Conservation (phyloP, 768 basidiomycete species). For the Phlegmacium glaucopus region DNA sequence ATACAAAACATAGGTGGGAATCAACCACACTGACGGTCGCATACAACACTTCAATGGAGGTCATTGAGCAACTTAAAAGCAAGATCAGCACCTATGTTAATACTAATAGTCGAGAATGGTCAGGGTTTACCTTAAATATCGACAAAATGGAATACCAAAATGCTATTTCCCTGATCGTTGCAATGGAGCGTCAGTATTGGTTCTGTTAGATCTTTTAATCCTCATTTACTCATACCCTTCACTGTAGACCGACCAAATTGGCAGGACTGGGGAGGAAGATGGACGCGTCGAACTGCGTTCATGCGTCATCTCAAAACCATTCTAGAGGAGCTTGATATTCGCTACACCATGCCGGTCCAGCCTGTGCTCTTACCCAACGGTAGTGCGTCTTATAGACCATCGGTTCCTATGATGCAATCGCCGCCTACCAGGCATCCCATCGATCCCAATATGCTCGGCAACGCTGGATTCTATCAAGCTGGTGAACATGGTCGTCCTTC, state of each 20-base stretch:
- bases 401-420: slow-evolving; percentile 8
- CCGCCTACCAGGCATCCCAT: slow-evolving; percentile 8
- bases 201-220: slow-evolving; percentile 1
- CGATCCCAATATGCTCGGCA: slow-evolving; percentile 16
- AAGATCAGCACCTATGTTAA: slow-evolving; percentile 58
- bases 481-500: slow-evolving; percentile 18
- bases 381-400: slow-evolving; percentile 8
- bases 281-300: slow-evolving; percentile 69
- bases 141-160: slow-evolving; percentile 82
- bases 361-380: slow-evolving; percentile 55
- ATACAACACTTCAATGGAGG: slow-evolving; percentile 69
- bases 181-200: slow-evolving; percentile 62
- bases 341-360: slow-evolving; percentile 69
- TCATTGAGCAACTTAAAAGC: slow-evolving; percentile 61
- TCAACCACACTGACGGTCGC: slow-evolving; percentile 61
- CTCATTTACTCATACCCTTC: neutral
- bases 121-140: slow-evolving; percentile 58
- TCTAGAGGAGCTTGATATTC: slow-evolving; percentile 71
- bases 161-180: slow-evolving; percentile 60
- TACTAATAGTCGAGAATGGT: slow-evolving; percentile 73
- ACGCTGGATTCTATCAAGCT: slow-evolving; percentile 23
- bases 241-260: slow-evolving; percentile 68
- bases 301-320: slow-evolving; percentile 72
- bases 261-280: slow-evolving; percentile 86
- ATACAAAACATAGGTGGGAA: slow-evolving; percentile 48